Evolutionary conservation across 768 basidiomycete species (phyloP).

Genomic region (Crassisporium funariophilum): DNA sequence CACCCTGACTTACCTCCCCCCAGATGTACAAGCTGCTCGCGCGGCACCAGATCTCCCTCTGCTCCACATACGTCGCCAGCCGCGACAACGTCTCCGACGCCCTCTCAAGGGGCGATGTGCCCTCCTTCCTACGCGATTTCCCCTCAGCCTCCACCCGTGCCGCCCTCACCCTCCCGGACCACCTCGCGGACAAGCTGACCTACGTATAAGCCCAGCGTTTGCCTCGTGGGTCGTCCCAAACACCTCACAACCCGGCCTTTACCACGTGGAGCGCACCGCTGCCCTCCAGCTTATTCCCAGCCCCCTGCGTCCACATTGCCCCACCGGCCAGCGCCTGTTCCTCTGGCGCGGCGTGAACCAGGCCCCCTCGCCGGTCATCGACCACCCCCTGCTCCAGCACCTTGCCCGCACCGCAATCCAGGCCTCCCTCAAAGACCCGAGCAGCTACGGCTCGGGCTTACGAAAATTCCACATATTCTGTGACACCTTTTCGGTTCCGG

Average conservation of each 20-base stretch:
- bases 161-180: background rate
- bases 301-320: constrained; percentile 8
- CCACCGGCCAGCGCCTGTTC: constrained; percentile 6
- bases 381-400: constrained; percentile 12
- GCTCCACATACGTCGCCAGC: constrained; percentile 6
- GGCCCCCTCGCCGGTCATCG: constrained; percentile 22
- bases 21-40: constrained; percentile 11
- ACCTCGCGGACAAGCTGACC: constrained; percentile 8
- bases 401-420: constrained; percentile 10
- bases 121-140: constrained; percentile 10
- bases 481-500: constrained; percentile 18
- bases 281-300: constrained; percentile 7
- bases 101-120: constrained; percentile 18
- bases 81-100: constrained; percentile 15
- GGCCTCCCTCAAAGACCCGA: constrained; percentile 17
- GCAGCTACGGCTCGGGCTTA: constrained; percentile 18
- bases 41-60: background rate
- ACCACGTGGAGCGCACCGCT: background rate
- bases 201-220: constrained; percentile 15
- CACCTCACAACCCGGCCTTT: constrained; percentile 16
- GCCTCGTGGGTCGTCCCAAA: constrained; percentile 15
- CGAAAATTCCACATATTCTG: constrained; percentile 25
- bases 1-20: too few relatives aligned
- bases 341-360: constrained; percentile 35
- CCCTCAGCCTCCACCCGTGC: constrained; percentile 2